phyloP scores from a whole-genome alignment of 2,329 filamentous ascomycete genomes.

The Fusarium floridanum region DNA sequence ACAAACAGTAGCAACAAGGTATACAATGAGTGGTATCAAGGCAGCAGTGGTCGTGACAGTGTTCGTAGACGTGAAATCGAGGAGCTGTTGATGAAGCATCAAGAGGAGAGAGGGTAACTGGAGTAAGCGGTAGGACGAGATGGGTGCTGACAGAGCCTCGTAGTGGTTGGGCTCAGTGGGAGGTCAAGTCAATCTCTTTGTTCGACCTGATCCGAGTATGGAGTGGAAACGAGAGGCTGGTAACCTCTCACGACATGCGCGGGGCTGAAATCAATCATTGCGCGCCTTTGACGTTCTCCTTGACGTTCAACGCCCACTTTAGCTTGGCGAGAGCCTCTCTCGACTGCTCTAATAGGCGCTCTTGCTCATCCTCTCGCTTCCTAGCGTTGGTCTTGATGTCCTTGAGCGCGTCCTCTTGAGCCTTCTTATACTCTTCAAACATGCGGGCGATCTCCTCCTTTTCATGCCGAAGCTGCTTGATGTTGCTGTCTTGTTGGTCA shows the following conservation, averaged over 20 bases:
- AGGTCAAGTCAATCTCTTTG: background rate
- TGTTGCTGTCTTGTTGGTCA: slow-evolving; percentile 79
- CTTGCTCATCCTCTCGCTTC: slow-evolving; percentile 71
- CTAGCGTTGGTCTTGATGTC: slow-evolving; percentile 70
- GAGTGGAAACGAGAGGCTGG: background rate
- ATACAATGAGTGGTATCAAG: slow-evolving; percentile 46
- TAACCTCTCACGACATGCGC: background rate
- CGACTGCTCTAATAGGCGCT: slow-evolving; percentile 68
- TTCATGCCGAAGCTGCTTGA: slow-evolving; percentile 69
- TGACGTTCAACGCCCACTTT: slow-evolving; percentile 78
- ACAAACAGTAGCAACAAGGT: slow-evolving; percentile 18
- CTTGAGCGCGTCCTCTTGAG: slow-evolving; percentile 72
- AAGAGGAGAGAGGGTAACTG: slow-evolving; percentile 7
- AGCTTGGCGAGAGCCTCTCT: slow-evolving; percentile 75
- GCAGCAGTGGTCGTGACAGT: slow-evolving; percentile 32
- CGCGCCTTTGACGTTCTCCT: slow-evolving; percentile 70
- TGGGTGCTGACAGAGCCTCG: background rate
- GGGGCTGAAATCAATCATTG: slow-evolving; percentile 58
- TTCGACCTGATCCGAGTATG: background rate
- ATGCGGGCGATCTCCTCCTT: slow-evolving; percentile 71
- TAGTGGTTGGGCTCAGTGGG: background rate
- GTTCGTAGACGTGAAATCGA: slow-evolving; percentile 33
- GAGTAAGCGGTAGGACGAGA: background rate
- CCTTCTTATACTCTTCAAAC: slow-evolving; percentile 74
- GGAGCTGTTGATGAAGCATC: slow-evolving; percentile 20